Percentiles rank a stretch among this genome's conserved stretches.
Evolutionary conservation across 1,284 basidiomycete genomes (phyloP).

Genomic region (Wallemia mellicola): DNA sequence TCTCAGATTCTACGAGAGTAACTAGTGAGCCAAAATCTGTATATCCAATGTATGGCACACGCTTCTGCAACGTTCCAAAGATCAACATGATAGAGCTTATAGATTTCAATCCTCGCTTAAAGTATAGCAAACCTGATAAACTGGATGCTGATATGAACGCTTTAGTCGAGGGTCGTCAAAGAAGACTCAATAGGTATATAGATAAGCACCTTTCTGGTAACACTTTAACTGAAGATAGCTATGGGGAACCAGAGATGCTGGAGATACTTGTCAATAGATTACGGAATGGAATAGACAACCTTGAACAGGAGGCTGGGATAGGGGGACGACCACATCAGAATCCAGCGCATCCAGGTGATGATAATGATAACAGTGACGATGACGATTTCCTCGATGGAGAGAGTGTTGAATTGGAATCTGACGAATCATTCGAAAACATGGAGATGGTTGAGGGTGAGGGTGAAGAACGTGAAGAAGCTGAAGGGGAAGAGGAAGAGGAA

Average conservation of each 20-base stretch:
- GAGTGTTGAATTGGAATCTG: too few species aligned
- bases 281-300: too few species aligned
- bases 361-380: neutral
- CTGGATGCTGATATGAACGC: neutral
- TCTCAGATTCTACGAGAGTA: neutral
- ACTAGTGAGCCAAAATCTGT: neutral
- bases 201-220: neutral
- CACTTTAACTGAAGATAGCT: neutral
- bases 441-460: neutral
- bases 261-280: neutral
- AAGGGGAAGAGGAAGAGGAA: neutral
- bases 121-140: neutral
- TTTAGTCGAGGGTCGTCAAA: neutral
- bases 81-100: neutral
- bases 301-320: too few species aligned
- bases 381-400: too few species aligned
- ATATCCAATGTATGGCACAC: neutral
- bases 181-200: neutral
- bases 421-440: neutral
- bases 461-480: neutral
- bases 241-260: neutral
- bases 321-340: too few species aligned
- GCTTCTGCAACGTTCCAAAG: neutral
- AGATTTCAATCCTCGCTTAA: neutral
- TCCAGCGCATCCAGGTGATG: neutral